Evolutionary conservation across 768 basidiomycete species (phyloP).

Genomic region (Termitomyces sp.): DNA sequence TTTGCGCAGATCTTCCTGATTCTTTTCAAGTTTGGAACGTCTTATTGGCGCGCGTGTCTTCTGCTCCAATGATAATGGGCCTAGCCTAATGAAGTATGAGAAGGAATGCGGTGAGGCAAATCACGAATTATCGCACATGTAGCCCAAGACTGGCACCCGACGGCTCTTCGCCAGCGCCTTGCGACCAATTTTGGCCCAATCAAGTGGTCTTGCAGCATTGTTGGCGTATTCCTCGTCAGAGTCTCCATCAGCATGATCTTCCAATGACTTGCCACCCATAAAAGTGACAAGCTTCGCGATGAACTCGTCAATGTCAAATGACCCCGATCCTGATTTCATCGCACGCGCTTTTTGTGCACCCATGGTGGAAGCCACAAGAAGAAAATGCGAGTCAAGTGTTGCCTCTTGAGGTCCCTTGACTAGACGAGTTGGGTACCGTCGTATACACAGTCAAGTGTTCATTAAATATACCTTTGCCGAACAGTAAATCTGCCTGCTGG

Average conservation of each 20-base stretch:
- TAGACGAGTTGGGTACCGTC: slow-evolving; percentile 17
- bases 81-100: slow-evolving; percentile 58
- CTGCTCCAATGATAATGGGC: slow-evolving; percentile 82
- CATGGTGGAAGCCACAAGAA: slow-evolving; percentile 72
- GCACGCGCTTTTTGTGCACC: slow-evolving; percentile 85
- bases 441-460: background rate
- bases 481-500: slow-evolving; percentile 53
- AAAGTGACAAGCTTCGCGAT: slow-evolving; percentile 66
- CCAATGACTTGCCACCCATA: slow-evolving; percentile 63
- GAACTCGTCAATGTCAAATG: slow-evolving; percentile 93
- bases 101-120: background rate
- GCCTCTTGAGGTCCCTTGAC: slow-evolving; percentile 86
- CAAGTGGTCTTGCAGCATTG: slow-evolving; percentile 41
- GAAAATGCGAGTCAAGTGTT: slow-evolving; percentile 80
- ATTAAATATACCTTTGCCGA: slow-evolving; percentile 47
- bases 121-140: slow-evolving; percentile 58
- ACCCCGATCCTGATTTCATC: slow-evolving; percentile 82
- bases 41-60: slow-evolving; percentile 63
- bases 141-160: slow-evolving; percentile 76
- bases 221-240: slow-evolving; percentile 49
- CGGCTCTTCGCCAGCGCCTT: slow-evolving; percentile 77
- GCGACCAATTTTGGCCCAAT: slow-evolving; percentile 87
- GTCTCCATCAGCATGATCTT: slow-evolving; percentile 39
- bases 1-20: slow-evolving; percentile 57
- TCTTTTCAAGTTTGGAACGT: slow-evolving; percentile 67